Evolutionary conservation across 768 basidiomycete species (phyloP).

Genomic region (Favolaschia claudopus): DNA sequence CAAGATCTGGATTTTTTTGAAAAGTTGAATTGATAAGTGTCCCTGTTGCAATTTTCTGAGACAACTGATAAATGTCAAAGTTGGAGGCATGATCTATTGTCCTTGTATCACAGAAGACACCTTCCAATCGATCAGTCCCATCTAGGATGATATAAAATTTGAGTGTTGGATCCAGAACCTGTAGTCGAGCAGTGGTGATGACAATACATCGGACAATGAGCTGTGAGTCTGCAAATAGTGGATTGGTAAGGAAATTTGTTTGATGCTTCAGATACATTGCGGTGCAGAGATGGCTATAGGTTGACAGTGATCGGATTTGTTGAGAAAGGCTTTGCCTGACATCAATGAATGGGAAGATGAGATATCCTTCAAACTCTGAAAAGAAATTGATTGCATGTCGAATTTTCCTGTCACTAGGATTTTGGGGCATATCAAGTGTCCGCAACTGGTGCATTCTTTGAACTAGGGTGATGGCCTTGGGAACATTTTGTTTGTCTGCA

Average conservation of each 20-base stretch:
- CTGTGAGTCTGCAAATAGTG: constrained; percentile 36
- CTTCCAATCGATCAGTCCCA: constrained; percentile 38
- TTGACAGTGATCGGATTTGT: constrained; percentile 28
- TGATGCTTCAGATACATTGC: constrained; percentile 26
- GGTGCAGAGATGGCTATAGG: constrained; percentile 26
- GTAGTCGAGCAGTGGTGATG: constrained; percentile 31
- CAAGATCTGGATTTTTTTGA: constrained; percentile 30
- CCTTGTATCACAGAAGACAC: constrained; percentile 29
- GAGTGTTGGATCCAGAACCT: constrained; percentile 22
- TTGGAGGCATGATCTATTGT: constrained; percentile 33
- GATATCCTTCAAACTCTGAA: constrained; percentile 15
- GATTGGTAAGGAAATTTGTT: constrained; percentile 23
- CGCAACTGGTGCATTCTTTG: constrained; percentile 11
- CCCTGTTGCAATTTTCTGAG: constrained; percentile 28
- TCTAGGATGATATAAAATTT: constrained; percentile 28
- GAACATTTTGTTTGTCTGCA: constrained; percentile 32
- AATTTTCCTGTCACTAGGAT: not conserved
- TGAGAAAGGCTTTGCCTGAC: constrained; percentile 26
- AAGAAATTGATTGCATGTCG: constrained; percentile 16
- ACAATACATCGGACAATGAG: constrained; percentile 36
- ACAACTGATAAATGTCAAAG: constrained; percentile 32
- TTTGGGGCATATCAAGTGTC: not conserved
- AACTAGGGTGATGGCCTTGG: constrained; percentile 26
- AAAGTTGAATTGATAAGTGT: constrained; percentile 27
- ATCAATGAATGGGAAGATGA: constrained; percentile 29